Conservation (phyloP, 2,329 filamentous ascomycete species). For the Arthrobotrys conoides region DNA sequence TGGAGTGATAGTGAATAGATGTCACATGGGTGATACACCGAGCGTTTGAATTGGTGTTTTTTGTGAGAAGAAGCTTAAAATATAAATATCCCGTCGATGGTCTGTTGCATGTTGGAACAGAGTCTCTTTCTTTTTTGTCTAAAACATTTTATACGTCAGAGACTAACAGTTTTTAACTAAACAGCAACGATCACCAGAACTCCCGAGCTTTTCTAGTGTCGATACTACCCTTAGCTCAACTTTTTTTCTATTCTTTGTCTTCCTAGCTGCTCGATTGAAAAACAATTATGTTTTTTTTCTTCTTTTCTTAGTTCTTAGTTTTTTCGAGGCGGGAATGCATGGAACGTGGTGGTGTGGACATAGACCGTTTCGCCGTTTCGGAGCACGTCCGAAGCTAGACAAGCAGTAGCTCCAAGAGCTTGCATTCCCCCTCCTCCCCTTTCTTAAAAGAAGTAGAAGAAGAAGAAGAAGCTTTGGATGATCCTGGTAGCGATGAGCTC, state of each 20-base stretch:
- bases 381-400: conserved; percentile 46
- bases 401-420: conserved; percentile 4
- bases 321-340: conserved; percentile 3
- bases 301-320: not conserved
- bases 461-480: not conserved
- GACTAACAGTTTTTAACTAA: not conserved
- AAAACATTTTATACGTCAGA: not conserved
- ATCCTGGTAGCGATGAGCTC: conserved; percentile 53
- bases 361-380: conserved; percentile 52
- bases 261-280: not conserved
- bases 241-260: not conserved
- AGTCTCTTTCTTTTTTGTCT: not conserved
- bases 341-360: conserved; percentile 19
- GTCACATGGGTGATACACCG: not conserved
- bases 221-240: not conserved
- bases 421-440: not conserved
- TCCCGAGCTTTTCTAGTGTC: not conserved
- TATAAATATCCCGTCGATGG: not conserved
- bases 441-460: not conserved
- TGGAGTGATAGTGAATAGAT: not conserved
- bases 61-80: not conserved
- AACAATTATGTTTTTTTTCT: not conserved
- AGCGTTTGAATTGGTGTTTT: not conserved
- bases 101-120: not conserved
- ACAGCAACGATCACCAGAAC: conserved; percentile 13